Conservation (phyloP, 768 basidiomycete species). For the Boletus sp. region DNA sequence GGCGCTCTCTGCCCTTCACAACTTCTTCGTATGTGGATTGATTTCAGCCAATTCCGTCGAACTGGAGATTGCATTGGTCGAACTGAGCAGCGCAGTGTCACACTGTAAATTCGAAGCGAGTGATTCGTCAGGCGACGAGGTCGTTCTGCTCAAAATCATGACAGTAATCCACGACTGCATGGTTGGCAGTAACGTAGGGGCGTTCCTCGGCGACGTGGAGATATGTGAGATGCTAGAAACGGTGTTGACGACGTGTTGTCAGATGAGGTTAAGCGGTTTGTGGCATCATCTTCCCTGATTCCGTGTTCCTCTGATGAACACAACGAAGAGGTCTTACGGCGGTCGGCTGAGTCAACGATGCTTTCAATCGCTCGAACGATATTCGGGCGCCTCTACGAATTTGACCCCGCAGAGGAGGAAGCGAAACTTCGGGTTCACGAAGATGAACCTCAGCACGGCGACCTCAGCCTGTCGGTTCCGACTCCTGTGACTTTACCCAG, state of each 20-base stretch:
- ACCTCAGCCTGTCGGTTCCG: constrained; percentile 61
- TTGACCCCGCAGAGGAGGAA: constrained; percentile 70
- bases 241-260: constrained; percentile 93
- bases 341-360: constrained; percentile 88
- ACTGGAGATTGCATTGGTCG: constrained; percentile 67
- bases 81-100: constrained; percentile 85
- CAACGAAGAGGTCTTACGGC: constrained; percentile 72
- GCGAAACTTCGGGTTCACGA: constrained; percentile 52
- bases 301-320: constrained; percentile 13
- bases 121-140: constrained; percentile 96
- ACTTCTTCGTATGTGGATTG: constrained; percentile 78
- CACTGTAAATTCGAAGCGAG: constrained; percentile 98
- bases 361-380: constrained; percentile 81
- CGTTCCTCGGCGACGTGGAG: constrained; percentile 84
- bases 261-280: constrained; percentile 94
- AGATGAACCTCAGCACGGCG: constrained; percentile 52
- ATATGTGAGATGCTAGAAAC: constrained; percentile 99
- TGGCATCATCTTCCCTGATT: constrained; percentile 15
- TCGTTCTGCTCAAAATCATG: constrained; percentile 90
- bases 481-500: constrained; percentile 30
- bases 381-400: constrained; percentile 66
- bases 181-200: constrained; percentile 60
- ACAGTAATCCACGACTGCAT: constrained; percentile 84
- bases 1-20: constrained; percentile 84
- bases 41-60: constrained; percentile 55